A percentile compares a stretch with the other conserved stretches of the same genome.
phyloP scores from a whole-genome alignment of 2,329 filamentous ascomycete species.

The Xylaria hypoxylon region DNA sequence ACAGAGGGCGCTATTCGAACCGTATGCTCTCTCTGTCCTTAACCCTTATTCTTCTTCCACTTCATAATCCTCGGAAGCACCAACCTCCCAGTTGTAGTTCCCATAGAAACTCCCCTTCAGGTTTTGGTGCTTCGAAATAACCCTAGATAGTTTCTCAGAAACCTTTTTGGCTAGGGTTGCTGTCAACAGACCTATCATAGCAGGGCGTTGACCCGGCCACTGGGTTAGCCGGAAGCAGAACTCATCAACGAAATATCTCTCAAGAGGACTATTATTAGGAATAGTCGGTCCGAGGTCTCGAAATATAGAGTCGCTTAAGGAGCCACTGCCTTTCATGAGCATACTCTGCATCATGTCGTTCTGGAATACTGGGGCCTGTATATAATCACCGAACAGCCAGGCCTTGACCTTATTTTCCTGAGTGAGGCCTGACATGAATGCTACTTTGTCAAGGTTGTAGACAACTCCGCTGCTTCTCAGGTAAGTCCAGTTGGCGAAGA shows the following conservation, averaged over 20 bases:
- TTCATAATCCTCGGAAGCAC: neutral
- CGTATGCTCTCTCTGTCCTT: neutral
- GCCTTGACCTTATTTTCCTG: neutral
- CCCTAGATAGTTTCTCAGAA: neutral
- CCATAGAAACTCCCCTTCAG: too few species aligned
- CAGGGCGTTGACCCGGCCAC: too few species aligned
- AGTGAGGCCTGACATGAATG: neutral
- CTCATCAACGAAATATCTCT: neutral
- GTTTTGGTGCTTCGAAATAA: neutral
- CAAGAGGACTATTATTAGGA: neutral
- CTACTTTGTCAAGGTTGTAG: neutral
- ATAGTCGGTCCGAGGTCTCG: neutral
- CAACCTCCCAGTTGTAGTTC: neutral
- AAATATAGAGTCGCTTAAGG: neutral
- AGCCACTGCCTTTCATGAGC: neutral
- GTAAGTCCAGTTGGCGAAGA: neutral
- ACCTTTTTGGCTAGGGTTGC: neutral
- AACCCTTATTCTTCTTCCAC: neutral
- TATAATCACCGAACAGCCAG: slow-evolving; percentile 9
- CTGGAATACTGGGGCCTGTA: slow-evolving; percentile 28
- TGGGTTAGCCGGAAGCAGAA: neutral
- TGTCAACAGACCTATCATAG: neutral
- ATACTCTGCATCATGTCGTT: slow-evolving; percentile 19
- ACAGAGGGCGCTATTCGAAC: neutral
- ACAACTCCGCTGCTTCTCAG: neutral